These are phyloP conservation scores for Eimeria praecox DNA, from an alignment of 169 alveolate genomes.

Conservation along the genomic window DNA sequence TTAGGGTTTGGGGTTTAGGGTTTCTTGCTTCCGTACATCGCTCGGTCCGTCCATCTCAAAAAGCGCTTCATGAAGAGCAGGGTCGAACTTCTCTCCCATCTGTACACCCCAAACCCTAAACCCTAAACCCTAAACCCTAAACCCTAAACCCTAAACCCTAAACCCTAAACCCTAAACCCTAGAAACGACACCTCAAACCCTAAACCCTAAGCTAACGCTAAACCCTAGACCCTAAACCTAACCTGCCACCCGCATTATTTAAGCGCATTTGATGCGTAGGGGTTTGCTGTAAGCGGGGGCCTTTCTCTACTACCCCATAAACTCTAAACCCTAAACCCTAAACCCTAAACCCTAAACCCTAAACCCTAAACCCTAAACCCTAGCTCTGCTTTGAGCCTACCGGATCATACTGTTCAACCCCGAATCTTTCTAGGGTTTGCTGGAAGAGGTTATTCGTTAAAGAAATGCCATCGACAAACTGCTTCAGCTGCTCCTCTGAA, in stretches of 20 bases:
- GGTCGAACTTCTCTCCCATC: constrained; percentile 93
- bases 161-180: neutral
- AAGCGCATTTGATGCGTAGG: neutral
- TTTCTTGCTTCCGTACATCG: constrained; percentile 34
- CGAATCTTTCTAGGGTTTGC: constrained; percentile 85
- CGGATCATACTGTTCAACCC: constrained; percentile 68
- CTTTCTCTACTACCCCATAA: neutral
- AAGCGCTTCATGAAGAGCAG: constrained; percentile 95
- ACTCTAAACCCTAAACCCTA: neutral
- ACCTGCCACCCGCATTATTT: neutral
- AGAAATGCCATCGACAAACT: constrained; percentile 89
- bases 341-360: constrained; percentile 5
- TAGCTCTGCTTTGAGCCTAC: neutral
- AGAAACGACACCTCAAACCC: neutral
- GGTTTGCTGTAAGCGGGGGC: neutral
- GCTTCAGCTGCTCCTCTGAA: constrained; percentile 67
- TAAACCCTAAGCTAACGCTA: constrained; percentile 30
- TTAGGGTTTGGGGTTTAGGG: constrained; percentile 35
- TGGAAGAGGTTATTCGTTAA: constrained; percentile 93
- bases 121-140: constrained; percentile 52
- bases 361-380: constrained; percentile 58
- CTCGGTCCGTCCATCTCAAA: constrained; percentile 92
- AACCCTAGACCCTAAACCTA: neutral
- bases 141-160: constrained; percentile 42
- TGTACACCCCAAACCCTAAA: constrained; percentile 42